Evolutionary conservation across 2,329 filamentous ascomycete genomes (phyloP), one percentile per base, ranked within the genome.

Genomic region (Scedosporium aurantiacum): DNA sequence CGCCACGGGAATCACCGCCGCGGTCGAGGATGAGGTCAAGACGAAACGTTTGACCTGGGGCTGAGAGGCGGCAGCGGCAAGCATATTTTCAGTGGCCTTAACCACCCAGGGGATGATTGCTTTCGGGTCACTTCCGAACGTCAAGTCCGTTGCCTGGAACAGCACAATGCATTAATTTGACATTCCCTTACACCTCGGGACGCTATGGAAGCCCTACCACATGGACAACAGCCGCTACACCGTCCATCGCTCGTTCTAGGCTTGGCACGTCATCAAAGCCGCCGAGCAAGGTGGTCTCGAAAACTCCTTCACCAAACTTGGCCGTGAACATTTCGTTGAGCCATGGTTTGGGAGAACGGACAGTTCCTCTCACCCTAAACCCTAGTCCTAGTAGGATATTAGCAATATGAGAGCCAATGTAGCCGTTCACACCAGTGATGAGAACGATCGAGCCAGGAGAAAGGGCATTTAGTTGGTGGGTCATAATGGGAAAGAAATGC

Each of bases 401-500:
- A 54, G 70, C 67, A 58, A 71, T 72, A 64, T 76, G 73, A 55
- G 72, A 70, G 12, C 71, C 75, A 32, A 76, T 72, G 62, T 75
- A 75, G 64, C 75, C 75, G 63, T 76, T 78, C 62, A 70, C 71
- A 40, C 75, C 75, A 1, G 75, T 76, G 32, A 77, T 72, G 21
- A 72, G 68, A 37, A 77, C 65, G 16, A 66, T 61, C 14, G 56
- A 59, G 56, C 45, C 45, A 5, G 8, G 12, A 25, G 56, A 56
- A 14, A 62, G 50, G 21, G 50, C 50, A 5, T 21, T 23, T 8
- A 54, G n/a, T 54, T 54, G 50, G 23, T 54, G n/a, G 2, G 50
- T 14, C 50, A 54, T 54, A 5, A 21, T 25, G 2, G n/a, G 23
- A 54, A 37, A 37, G 32, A 37, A 10, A 4, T 12, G 32, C 32